phyloP scores from a whole-genome alignment of 495 filamentous ascomycete species.

The Pseudotulostoma volvatum region DNA sequence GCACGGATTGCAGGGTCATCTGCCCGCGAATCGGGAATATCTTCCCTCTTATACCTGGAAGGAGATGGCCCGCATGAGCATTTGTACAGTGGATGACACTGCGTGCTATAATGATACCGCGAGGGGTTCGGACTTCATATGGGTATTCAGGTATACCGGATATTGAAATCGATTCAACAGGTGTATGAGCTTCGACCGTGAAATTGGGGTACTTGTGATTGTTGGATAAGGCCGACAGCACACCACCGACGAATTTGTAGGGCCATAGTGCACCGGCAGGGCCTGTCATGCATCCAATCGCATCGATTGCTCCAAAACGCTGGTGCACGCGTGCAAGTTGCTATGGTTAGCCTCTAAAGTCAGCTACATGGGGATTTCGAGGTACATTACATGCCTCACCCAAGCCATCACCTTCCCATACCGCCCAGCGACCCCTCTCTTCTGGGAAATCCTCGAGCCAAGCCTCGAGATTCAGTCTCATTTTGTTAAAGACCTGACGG shows the following conservation, averaged over 20 bases:
- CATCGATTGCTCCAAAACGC: constrained; percentile 4
- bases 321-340: too few relatives aligned
- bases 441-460: constrained; percentile 21
- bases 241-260: constrained; percentile 24
- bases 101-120: constrained; percentile 19
- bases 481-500: not conserved
- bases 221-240: constrained; percentile 5
- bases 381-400: constrained; percentile 11
- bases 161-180: constrained; percentile 6
- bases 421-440: constrained; percentile 7
- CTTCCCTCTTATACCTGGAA: constrained; percentile 26
- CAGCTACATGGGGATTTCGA: not conserved
- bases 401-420: constrained; percentile 12
- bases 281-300: constrained; percentile 16
- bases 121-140: constrained; percentile 19
- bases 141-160: constrained; percentile 5
- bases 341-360: too few relatives aligned
- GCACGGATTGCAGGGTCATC: constrained; percentile 27
- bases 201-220: constrained; percentile 13
- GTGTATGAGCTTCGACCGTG: constrained; percentile 24
- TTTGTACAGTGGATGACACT: constrained; percentile 36
- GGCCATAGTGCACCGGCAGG: constrained; percentile 26
- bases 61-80: constrained; percentile 26
- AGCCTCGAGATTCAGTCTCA: constrained; percentile 7
- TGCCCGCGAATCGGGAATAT: constrained; percentile 30